Conservation (phyloP, 2,329 filamentous ascomycete species). For the Arthrobotrys megalospora region DNA sequence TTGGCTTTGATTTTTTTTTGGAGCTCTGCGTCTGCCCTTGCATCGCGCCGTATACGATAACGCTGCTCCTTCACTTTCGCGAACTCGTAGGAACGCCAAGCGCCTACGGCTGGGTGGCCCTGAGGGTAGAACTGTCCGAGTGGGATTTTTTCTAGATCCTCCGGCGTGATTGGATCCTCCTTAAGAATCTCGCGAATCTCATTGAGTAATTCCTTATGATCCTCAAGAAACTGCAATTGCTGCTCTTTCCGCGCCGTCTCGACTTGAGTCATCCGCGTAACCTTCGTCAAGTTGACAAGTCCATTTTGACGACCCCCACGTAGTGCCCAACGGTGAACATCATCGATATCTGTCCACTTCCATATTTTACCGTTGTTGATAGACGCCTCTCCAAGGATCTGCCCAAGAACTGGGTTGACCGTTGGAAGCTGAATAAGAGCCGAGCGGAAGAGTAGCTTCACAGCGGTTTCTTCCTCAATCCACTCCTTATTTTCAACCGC, state of each 20-base stretch:
- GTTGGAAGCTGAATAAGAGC: constrained; percentile 40
- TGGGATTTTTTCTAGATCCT: neutral
- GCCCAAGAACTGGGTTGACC: constrained; percentile 16
- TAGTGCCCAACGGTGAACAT: constrained; percentile 29
- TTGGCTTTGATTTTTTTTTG: constrained; percentile 16
- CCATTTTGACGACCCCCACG: constrained; percentile 47
- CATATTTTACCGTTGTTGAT: constrained; percentile 2
- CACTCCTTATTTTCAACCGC: constrained; percentile 46
- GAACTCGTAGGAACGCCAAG: constrained; percentile 21
- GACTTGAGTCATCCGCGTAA: neutral
- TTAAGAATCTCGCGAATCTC: neutral
- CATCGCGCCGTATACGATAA: neutral
- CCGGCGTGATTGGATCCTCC: constrained; percentile 17
- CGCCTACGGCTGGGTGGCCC: constrained; percentile 6
- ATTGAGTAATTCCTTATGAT: neutral
- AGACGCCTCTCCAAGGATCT: constrained; percentile 4
- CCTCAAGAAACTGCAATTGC: constrained; percentile 25
- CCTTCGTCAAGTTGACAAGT: constrained; percentile 30
- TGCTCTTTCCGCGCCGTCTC: constrained; percentile 20
- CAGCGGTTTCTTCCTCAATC: constrained; percentile 52
- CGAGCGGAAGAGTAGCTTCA: constrained; percentile 45
- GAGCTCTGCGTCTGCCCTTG: neutral
- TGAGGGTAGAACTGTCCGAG: constrained; percentile 38
- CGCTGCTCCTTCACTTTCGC: neutral
- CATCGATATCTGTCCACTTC: neutral